Conservation (phyloP, 1,139 yeast genomes). For the Taphrina pruni region DNA sequence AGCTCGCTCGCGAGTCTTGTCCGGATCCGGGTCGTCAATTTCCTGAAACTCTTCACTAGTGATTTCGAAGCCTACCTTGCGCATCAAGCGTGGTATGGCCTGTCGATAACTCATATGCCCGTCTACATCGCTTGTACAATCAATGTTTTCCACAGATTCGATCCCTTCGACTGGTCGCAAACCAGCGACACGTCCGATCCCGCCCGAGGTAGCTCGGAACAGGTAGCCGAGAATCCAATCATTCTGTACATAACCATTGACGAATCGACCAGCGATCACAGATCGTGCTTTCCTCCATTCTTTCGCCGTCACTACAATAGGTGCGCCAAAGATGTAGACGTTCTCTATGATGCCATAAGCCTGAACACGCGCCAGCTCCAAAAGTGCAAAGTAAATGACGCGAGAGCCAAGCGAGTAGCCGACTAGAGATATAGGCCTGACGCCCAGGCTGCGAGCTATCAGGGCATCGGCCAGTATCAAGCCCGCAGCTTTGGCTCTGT, state of each 20-base stretch:
- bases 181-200: constrained; percentile 88
- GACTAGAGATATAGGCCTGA: constrained; percentile 86
- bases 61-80: constrained; percentile 76
- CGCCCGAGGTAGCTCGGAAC: constrained; percentile 95
- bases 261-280: constrained; percentile 86
- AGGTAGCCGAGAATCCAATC: constrained; percentile 97
- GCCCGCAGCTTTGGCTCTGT: constrained; percentile 98
- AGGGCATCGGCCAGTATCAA: constrained; percentile 84
- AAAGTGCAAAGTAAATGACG: constrained; percentile 84
- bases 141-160: constrained; percentile 77
- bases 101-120: constrained; percentile 98
- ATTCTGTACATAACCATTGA: constrained; percentile 86
- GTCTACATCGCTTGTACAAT: constrained; percentile 82
- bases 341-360: constrained; percentile 90
- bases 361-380: constrained; percentile 83
- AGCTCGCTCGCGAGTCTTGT: constrained; percentile 65
- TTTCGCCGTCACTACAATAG: constrained; percentile 77
- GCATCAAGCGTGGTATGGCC: constrained; percentile 82
- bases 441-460: constrained; percentile 84
- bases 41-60: constrained; percentile 90
- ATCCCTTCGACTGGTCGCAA: constrained; percentile 71
- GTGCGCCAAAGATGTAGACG: constrained; percentile 87
- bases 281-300: constrained; percentile 80
- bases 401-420: constrained; percentile 96
- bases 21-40: constrained; percentile 95